phyloP scores from a whole-genome alignment of 2,329 filamentous ascomycete species.

The Fusarium falciforme region DNA sequence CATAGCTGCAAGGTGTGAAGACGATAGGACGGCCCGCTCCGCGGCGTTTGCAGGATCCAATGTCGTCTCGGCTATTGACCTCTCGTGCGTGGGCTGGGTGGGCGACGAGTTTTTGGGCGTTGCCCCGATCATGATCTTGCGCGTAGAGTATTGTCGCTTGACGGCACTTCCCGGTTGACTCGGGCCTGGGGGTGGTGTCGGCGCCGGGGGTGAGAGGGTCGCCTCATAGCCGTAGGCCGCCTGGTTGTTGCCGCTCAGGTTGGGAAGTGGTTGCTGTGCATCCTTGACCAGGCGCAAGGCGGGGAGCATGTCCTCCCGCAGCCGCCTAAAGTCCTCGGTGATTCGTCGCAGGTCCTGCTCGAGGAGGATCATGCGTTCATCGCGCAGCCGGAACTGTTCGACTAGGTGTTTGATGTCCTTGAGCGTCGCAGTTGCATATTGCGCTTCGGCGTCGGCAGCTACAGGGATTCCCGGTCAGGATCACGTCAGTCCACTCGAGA shows the following conservation, averaged over 20 bases:
- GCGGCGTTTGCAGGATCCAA: slow-evolving; percentile 77
- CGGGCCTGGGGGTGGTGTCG: slow-evolving; percentile 65
- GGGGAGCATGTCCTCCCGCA: slow-evolving; percentile 92
- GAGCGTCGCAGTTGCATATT: slow-evolving; percentile 88
- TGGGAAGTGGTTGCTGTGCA: slow-evolving; percentile 85
- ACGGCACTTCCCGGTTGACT: slow-evolving; percentile 62
- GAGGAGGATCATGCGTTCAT: slow-evolving; percentile 86
- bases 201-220: slow-evolving; percentile 64
- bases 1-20: slow-evolving; percentile 76
- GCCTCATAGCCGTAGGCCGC: slow-evolving; percentile 63
- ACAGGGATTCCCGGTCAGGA: slow-evolving; percentile 30
- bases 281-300: slow-evolving; percentile 93
- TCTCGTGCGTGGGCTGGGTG: slow-evolving; percentile 77
- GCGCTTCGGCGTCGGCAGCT: slow-evolving; percentile 90
- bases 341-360: slow-evolving; percentile 87
- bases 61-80: slow-evolving; percentile 70
- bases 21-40: slow-evolving; percentile 73
- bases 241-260: slow-evolving; percentile 52
- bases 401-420: slow-evolving; percentile 94
- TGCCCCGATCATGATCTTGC: slow-evolving; percentile 77
- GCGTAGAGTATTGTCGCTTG: slow-evolving; percentile 79
- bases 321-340: slow-evolving; percentile 86
- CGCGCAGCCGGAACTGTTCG: slow-evolving; percentile 87
- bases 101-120: slow-evolving; percentile 83
- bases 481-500: slow-evolving; percentile 35